Conservation (phyloP, 148 eudicot genomes). For the Nepenthes gracilis region DNA sequence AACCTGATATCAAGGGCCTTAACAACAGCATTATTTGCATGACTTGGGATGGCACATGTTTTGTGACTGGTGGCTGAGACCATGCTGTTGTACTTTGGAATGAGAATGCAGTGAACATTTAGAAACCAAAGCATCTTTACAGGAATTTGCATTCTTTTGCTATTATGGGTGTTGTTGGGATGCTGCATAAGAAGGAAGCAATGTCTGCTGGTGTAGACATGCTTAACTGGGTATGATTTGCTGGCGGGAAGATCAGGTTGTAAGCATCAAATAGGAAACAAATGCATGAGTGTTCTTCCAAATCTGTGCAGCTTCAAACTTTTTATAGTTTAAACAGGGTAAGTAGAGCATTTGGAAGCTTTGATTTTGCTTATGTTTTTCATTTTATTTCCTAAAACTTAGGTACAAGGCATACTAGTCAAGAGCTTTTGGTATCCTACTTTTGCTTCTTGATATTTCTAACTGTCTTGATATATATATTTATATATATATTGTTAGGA, state of each 20-base stretch:
- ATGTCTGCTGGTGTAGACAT: constrained; percentile 81
- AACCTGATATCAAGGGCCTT: constrained; percentile 85
- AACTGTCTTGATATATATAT: too few species aligned
- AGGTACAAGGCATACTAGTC: too few species aligned
- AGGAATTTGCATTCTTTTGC: constrained; percentile 71
- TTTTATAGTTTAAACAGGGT: constrained; percentile 97
- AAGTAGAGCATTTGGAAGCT: neutral
- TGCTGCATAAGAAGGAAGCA: constrained; percentile 66
- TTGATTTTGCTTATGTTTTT: too few species aligned
- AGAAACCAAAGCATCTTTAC: constrained; percentile 76
- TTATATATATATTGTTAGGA: constrained; percentile 28
- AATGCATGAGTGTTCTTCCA: constrained; percentile 94
- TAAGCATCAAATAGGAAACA: constrained; percentile 80
- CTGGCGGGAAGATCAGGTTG: constrained; percentile 61
- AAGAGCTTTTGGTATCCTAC: too few species aligned
- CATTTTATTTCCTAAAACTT: too few species aligned
- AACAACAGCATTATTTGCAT: constrained; percentile 69
- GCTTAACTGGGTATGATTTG: constrained; percentile 66
- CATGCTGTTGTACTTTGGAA: constrained; percentile 83
- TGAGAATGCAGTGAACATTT: constrained; percentile 41
- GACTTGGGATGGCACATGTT: constrained; percentile 80
- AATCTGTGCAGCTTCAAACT: constrained; percentile 92
- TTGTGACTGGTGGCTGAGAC: constrained; percentile 88
- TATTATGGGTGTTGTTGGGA: constrained; percentile 97
- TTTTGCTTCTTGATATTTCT: too few species aligned